These are phyloP conservation scores for Dryadomyces sulphureus DNA, from an alignment of 2,329 filamentous ascomycete species.

Conservation along the genomic window DNA sequence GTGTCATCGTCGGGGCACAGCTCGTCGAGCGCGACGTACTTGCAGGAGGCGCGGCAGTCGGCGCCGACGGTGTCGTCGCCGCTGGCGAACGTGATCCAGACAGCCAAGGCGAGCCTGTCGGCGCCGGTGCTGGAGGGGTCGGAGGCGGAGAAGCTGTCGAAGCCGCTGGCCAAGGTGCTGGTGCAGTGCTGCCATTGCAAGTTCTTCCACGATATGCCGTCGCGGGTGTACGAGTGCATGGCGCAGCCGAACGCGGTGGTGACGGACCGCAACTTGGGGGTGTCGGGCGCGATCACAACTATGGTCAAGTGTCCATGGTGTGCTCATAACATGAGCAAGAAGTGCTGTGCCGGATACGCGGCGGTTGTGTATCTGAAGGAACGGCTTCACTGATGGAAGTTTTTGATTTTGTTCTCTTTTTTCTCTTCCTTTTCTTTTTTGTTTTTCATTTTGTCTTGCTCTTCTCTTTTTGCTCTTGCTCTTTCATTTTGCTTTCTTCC, in stretches of 20 bases:
- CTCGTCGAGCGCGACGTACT: conserved; percentile 18
- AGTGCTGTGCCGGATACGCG: conserved; percentile 54
- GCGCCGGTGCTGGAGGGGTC: not conserved
- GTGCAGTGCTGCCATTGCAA: conserved; percentile 51
- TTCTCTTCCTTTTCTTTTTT: not conserved
- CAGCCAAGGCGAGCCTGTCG: conserved; percentile 5
- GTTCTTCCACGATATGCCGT: conserved; percentile 52
- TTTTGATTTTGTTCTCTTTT: not conserved
- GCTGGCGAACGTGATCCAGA: conserved; percentile 10
- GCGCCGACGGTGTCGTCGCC: conserved; percentile 13
- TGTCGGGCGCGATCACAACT: conserved; percentile 42
- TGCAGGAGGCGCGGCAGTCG: conserved; percentile 21
- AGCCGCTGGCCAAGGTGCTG: conserved; percentile 42
- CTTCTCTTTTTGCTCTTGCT: not conserved
- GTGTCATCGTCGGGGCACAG: conserved; percentile 8
- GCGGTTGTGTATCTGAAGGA: conserved; percentile 53
- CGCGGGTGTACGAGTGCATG: conserved; percentile 50
- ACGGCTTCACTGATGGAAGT: conserved; percentile 30
- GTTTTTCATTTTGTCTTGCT: not conserved
- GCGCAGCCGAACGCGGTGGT: conserved; percentile 40
- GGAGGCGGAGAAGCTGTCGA: conserved; percentile 3
- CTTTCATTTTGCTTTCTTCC: not conserved
- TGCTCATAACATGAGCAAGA: conserved; percentile 51
- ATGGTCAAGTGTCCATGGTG: conserved; percentile 60
- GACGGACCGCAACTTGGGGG: conserved; percentile 33